Evolutionary conservation across 768 basidiomycete genomes (phyloP), one percentile per base, ranked within the genome.

Genomic region (Tulasnella sp.): DNA sequence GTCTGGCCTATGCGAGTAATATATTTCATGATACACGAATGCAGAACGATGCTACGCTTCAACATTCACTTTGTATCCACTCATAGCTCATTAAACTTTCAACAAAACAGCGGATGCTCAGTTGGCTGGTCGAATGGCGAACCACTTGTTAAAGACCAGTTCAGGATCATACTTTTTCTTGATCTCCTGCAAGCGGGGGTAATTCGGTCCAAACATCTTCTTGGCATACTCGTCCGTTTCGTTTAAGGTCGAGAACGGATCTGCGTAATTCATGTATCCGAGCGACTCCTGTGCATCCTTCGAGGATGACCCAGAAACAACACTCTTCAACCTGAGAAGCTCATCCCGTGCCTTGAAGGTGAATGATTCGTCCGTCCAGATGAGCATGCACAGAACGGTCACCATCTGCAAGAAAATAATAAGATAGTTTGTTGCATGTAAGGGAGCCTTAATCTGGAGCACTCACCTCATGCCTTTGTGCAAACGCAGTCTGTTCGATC

Each of bases 121-220:
- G 35, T 35, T 32, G 51, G 77, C 71, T 44, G 79, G 79, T 42
- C 35, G 51, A 35, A 80, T 80, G 11, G 79, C 57, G 69, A 79
- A 80, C 80, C 80, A 80, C 75, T 77, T 79, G 72, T 80, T 71
- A 71, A 79, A 80, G 23, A 79, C 42, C 37, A 61, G 44, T 5
- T 77, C 57, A 2, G 80, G 80, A 44, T 80, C 80, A 69, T 79
- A 79, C 46, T 78, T 77, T 39, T 42, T 70, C 71, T 80, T 80
- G 67, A 80, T 35, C 40, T 39, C 32, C n/a, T 55, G 46, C 71
- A 80, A 73, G 1, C 75, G 44, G 5, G 69, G 57, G 26, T 77
- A 80, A 20, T 79, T 80, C 10, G 42, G 37, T 23, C 79, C 79
- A 48, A 79, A 80, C 29, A 70, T 6, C 39, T 48, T 44, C 44